These are phyloP conservation scores for Phytophthora foliorum DNA, from an alignment of 352 stramenopile genomes.

Conservation along the genomic window DNA sequence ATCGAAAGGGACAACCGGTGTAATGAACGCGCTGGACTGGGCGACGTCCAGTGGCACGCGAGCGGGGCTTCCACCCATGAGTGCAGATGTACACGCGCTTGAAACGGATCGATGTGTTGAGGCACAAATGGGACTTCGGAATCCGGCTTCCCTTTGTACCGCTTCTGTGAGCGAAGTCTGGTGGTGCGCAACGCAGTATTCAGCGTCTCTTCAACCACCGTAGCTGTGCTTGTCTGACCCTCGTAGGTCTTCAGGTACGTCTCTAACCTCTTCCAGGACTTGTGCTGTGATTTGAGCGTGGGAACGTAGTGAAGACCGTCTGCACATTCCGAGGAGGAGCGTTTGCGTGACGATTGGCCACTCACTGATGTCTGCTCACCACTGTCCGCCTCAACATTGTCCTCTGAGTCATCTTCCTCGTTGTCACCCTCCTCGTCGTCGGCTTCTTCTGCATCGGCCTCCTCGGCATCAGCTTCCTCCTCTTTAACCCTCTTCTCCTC, in stretches of 20 bases:
- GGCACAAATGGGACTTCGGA: slow-evolving; percentile 5
- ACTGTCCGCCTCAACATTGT: too few species aligned
- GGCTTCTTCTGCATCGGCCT: too few species aligned
- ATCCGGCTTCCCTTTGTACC: not conserved
- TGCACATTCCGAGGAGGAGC: too few species aligned
- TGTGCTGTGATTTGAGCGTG: too few species aligned
- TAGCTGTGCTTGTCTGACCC: not conserved
- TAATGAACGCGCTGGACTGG: not conserved
- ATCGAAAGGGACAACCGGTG: not conserved
- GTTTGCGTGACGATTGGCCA: too few species aligned
- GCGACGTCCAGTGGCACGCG: not conserved
- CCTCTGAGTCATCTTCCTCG: too few species aligned
- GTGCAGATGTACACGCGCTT: slow-evolving; percentile 19
- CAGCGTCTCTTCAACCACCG: not conserved
- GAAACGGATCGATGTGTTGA: slow-evolving; percentile 6
- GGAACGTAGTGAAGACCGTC: too few species aligned
- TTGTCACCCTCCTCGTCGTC: too few species aligned
- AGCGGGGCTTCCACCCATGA: slow-evolving; percentile 10
- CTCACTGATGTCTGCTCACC: too few species aligned
- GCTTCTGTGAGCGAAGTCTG: not conserved
- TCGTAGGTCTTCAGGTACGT: slow-evolving; percentile 3
- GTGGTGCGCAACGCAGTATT: not conserved
- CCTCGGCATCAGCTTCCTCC: too few species aligned
- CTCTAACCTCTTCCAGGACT: slow-evolving; percentile 3
- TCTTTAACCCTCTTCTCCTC: too few species aligned